Percentiles rank a stretch among this genome's conserved stretches.
Evolutionary conservation across 352 stramenopile genomes (phyloP).

Genomic region (Pythium graminicola): DNA sequence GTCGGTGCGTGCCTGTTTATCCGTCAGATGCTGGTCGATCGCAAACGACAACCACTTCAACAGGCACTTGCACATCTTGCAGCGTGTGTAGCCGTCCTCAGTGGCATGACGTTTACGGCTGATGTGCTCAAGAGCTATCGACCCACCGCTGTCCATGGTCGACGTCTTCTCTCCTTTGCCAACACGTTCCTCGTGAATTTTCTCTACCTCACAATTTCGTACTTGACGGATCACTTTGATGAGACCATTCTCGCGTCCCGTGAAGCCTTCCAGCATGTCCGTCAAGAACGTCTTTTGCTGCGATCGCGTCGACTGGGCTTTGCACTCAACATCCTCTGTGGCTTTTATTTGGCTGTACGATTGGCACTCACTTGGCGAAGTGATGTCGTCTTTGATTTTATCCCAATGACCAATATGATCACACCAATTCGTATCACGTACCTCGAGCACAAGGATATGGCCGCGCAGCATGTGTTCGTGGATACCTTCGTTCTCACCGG

Average conservation of each 20-base stretch:
- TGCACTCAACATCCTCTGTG: slow-evolving; percentile 8
- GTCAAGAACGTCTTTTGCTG: not conserved
- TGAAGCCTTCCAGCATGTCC: slow-evolving; percentile 4
- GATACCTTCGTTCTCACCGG: slow-evolving; percentile 24
- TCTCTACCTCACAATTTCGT: slow-evolving; percentile 25
- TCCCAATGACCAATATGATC: slow-evolving; percentile 36
- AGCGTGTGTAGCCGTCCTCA: slow-evolving; percentile 8
- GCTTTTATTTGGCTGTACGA: slow-evolving; percentile 25
- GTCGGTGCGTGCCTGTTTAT: slow-evolving; percentile 15
- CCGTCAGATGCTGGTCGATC: slow-evolving; percentile 9
- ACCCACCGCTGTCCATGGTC: not conserved
- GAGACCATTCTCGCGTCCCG: slow-evolving; percentile 13
- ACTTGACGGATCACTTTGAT: slow-evolving; percentile 33
- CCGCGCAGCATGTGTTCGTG: slow-evolving; percentile 9
- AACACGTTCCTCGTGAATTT: slow-evolving; percentile 27
- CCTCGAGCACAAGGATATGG: slow-evolving; percentile 11
- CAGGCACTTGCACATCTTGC: slow-evolving; percentile 19
- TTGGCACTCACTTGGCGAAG: slow-evolving; percentile 24
- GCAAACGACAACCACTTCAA: slow-evolving; percentile 24
- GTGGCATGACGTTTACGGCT: slow-evolving; percentile 16
- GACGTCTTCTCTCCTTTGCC: slow-evolving; percentile 22
- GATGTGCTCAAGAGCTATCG: slow-evolving; percentile 20
- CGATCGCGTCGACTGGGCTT: slow-evolving; percentile 9
- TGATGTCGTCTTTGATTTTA: slow-evolving; percentile 34
- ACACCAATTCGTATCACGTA: slow-evolving; percentile 22